Conservation (phyloP, 352 stramenopile species). For the Pythium phragmitis region DNA sequence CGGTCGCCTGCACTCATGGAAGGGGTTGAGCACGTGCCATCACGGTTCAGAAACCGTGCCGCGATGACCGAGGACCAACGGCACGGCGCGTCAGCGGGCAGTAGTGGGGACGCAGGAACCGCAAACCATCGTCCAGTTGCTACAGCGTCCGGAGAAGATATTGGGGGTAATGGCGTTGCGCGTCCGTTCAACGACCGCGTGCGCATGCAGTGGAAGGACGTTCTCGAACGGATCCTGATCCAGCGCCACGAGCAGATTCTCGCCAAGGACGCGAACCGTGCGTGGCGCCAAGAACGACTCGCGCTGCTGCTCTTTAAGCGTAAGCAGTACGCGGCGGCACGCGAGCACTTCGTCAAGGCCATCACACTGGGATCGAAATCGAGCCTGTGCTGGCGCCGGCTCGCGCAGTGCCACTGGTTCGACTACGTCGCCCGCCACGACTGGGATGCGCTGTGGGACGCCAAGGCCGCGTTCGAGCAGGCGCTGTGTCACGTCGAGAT, state of each 20-base stretch:
- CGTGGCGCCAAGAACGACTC: slow-evolving; percentile 69
- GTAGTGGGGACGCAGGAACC: neutral
- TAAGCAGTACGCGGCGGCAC: slow-evolving; percentile 38
- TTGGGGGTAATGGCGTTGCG: too few species aligned
- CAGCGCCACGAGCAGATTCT: slow-evolving; percentile 60
- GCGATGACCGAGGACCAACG: neutral
- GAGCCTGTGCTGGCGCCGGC: slow-evolving; percentile 48
- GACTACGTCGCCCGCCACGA: slow-evolving; percentile 44
- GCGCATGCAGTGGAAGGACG: slow-evolving; percentile 38
- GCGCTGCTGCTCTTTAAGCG: slow-evolving; percentile 48
- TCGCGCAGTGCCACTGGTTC: slow-evolving; percentile 56
- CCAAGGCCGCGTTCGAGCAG: slow-evolving; percentile 56
- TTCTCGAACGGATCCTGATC: slow-evolving; percentile 47
- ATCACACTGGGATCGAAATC: slow-evolving; percentile 46
- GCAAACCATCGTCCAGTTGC: neutral
- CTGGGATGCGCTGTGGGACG: slow-evolving; percentile 66
- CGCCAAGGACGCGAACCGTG: slow-evolving; percentile 48
- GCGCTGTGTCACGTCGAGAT: slow-evolving; percentile 52
- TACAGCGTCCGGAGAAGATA: too few species aligned
- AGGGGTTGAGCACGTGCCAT: slow-evolving; percentile 16
- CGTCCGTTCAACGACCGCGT: slow-evolving; percentile 15
- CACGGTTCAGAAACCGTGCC: slow-evolving; percentile 9
- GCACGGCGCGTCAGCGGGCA: neutral
- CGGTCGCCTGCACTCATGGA: slow-evolving; percentile 11
- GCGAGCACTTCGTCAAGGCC: slow-evolving; percentile 46